These are phyloP conservation scores for Amanita exitialis DNA, from an alignment of 768 basidiomycete genomes.

Conservation along the genomic window DNA sequence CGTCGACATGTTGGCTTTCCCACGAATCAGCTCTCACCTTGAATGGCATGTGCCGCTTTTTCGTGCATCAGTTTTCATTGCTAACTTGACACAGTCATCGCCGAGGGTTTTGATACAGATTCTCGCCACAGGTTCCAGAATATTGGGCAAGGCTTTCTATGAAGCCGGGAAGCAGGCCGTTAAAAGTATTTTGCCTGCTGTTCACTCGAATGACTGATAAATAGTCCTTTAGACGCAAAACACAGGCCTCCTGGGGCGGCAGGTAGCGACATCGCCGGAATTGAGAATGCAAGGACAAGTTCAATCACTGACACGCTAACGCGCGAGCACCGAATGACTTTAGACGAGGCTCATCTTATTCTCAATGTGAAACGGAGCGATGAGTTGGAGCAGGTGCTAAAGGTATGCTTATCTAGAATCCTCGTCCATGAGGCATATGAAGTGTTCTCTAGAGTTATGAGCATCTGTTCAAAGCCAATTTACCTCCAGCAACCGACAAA, in stretches of 20 bases:
- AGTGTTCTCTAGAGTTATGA: slow-evolving; percentile 67
- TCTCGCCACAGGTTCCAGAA: slow-evolving; percentile 62
- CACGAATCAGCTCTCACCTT: neutral
- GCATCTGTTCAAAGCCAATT: slow-evolving; percentile 85
- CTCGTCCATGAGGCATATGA: neutral
- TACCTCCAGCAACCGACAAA: slow-evolving; percentile 50
- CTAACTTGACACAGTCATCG: slow-evolving; percentile 46
- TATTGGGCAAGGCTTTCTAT: slow-evolving; percentile 83
- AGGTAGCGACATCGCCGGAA: slow-evolving; percentile 62
- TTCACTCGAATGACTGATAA: neutral
- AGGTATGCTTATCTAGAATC: slow-evolving; percentile 35
- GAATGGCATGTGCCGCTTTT: slow-evolving; percentile 9
- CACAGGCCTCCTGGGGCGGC: slow-evolving; percentile 61
- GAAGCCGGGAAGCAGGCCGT: slow-evolving; percentile 90
- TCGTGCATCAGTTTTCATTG: neutral
- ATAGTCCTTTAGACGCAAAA: slow-evolving; percentile 59
- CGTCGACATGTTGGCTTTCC: neutral
- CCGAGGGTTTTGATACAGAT: slow-evolving; percentile 76
- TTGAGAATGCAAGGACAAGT: slow-evolving; percentile 64
- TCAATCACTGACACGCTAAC: slow-evolving; percentile 76
- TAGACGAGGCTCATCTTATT: slow-evolving; percentile 92
- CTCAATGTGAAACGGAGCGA: slow-evolving; percentile 79
- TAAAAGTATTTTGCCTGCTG: slow-evolving; percentile 55
- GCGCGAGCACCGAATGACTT: slow-evolving; percentile 81
- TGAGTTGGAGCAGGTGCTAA: slow-evolving; percentile 53